Percentiles rank a stretch among this genome's conserved stretches.
phyloP scores from a whole-genome alignment of 2,329 filamentous ascomycete species.

The Thielaviopsis populi region DNA sequence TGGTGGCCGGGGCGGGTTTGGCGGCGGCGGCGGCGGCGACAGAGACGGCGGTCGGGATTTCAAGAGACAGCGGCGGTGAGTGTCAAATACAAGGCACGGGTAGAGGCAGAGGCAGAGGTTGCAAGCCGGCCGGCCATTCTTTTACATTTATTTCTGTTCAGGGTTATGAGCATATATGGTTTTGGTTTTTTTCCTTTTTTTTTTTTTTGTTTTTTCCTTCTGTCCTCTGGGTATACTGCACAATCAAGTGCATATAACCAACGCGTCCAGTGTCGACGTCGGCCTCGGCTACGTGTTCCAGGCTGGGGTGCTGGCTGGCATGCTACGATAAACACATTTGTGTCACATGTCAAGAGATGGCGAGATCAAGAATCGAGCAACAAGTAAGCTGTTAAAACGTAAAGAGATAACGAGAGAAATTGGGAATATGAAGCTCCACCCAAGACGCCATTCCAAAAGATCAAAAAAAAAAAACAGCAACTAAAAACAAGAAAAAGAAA shows the following conservation, averaged over 20 bases:
- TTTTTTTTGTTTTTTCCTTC: no score
- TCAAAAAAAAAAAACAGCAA: constrained; percentile 18
- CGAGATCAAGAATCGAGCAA: constrained; percentile 13
- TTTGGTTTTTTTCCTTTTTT: neutral
- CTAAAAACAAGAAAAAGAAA: constrained; percentile 17
- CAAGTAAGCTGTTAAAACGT: constrained; percentile 4
- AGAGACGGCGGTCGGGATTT: constrained; percentile 4
- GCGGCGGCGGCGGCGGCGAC: constrained; percentile 1
- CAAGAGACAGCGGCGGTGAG: constrained; percentile 10
- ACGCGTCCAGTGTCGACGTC: no score
- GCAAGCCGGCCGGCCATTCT: no score
- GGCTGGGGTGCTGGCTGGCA: no score
- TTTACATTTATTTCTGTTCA: neutral
- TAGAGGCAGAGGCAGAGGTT: no score
- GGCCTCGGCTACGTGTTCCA: no score
- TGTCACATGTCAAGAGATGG: neutral
- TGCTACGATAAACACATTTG: neutral
- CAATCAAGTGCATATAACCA: no score
- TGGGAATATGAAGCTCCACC: constrained; percentile 20
- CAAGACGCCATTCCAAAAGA: constrained; percentile 18
- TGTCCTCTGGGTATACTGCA: no score
- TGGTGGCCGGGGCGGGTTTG: constrained; percentile 6
- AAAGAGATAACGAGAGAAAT: constrained; percentile 20
- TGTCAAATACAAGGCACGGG: no score
- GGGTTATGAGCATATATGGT: no score